Conservation (phyloP, 345 rosid species). For the Rhodomyrtus tomentosa region DNA sequence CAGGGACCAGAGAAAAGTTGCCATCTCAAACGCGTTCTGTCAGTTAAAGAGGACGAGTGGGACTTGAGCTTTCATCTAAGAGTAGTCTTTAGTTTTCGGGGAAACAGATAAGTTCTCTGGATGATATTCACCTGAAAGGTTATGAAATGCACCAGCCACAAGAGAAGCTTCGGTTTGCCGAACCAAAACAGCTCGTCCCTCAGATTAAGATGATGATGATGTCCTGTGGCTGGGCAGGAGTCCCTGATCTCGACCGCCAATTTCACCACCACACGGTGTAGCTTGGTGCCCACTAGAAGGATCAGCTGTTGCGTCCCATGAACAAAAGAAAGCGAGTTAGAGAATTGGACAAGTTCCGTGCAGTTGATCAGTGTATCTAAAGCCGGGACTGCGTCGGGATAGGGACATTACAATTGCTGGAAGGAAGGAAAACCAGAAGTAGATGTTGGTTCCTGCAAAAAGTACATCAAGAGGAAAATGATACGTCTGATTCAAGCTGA, state of each 20-base stretch:
- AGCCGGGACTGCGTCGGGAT: not conserved
- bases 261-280: conserved; percentile 51
- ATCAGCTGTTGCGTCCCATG: conserved; percentile 18
- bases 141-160: conserved; percentile 40
- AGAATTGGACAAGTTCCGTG: not conserved
- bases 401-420: conserved; percentile 43
- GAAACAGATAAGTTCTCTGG: not conserved
- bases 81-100: not conserved
- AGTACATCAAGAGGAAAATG: not conserved
- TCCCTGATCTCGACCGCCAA: conserved; percentile 44
- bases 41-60: not conserved
- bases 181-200: conserved; percentile 66
- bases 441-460: conserved; percentile 35
- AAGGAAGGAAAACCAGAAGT: conserved; percentile 61
- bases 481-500: not conserved
- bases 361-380: not conserved
- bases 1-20: conserved; percentile 54
- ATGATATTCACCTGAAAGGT: conserved; percentile 39
- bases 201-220: conserved; percentile 25
- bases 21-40: conserved; percentile 75
- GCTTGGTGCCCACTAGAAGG: conserved; percentile 46
- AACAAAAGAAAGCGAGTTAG: not conserved
- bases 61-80: not conserved
- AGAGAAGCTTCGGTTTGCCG: conserved; percentile 37
- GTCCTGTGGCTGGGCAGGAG: conserved; percentile 7